Base-by-base conservation (phyloP, 2,329 filamentous ascomycete species). In the Nothopassalora personata region DNA sequence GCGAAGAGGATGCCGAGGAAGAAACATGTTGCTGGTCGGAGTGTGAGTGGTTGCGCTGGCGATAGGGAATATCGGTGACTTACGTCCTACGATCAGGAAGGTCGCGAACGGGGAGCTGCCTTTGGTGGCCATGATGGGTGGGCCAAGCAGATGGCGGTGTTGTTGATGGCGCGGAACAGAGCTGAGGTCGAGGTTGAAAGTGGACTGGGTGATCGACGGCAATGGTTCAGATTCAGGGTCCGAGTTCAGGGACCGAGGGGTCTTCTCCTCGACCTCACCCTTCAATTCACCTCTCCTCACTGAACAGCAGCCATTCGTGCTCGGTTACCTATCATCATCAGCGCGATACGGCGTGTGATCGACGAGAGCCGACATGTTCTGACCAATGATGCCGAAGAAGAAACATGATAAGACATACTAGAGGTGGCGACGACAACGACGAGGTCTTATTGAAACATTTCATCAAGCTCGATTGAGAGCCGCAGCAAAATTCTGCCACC, bases 1-100 rank as follows among this genome's bases (percentile, higher is more conserved):
- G 91, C 91, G 83, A 97, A 99, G 76, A 99, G 87, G 75, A 97
- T 91, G 68, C 93, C 93, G 36, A 58, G 88, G 84, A 97, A 96
- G 84, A 99, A 99, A 76, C 90, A 96, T 66, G 89, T 91, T 61
- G 79, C 79, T 81, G 66, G 48, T 39, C 47, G 8, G 45, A 53
- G 30, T 54, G 36, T 34, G 39, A 23, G 54, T 52, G 53, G 58
- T 49, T 65, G 34, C 8, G 52, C 1, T 15, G 31, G 23, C 49
- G 23, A 28, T 30, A 9, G 28, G 18, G 30, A 1, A 18, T 30
- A 3, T 15, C 15, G 34, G 6, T 45, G 54, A 85, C 90, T 73
- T 83, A 97, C 93, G 91, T 66, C 91, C 92, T 67, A 97, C 87
- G 73, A 99, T 97, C 76, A 99, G 87, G 73, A 96, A 97, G 50